phyloP scores from a whole-genome alignment of 1,284 basidiomycete genomes.

The Somion occarium region DNA sequence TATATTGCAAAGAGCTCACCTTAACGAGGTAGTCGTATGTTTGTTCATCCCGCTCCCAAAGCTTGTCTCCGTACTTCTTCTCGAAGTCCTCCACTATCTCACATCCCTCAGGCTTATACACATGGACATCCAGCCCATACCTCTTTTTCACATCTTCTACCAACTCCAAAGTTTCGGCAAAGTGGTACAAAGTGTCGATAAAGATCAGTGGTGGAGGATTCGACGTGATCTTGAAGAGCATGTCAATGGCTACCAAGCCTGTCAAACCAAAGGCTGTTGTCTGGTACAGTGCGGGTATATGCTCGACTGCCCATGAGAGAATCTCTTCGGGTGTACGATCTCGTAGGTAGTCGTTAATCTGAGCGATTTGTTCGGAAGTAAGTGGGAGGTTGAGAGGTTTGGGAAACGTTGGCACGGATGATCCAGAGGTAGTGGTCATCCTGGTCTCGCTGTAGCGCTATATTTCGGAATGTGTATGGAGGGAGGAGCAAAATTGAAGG shows the following conservation, averaged over 20 bases:
- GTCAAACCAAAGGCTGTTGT: slow-evolving; percentile 95
- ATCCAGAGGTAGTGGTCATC: not conserved
- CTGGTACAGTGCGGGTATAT: slow-evolving; percentile 80
- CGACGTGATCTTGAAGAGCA: slow-evolving; percentile 78
- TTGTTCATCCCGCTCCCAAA: slow-evolving; percentile 90
- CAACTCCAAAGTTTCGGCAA: slow-evolving; percentile 87
- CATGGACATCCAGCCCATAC: slow-evolving; percentile 73
- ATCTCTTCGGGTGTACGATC: slow-evolving; percentile 76
- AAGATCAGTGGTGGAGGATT: slow-evolving; percentile 78
- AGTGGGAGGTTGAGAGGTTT: slow-evolving; percentile 62
- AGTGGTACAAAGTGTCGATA: slow-evolving; percentile 96
- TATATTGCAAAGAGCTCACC: slow-evolving; percentile 36
- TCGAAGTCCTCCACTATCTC: slow-evolving; percentile 76
- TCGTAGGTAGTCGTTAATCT: slow-evolving; percentile 72
- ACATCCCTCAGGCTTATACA: slow-evolving; percentile 79
- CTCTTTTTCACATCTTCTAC: slow-evolving; percentile 75
- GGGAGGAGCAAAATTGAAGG: not conserved
- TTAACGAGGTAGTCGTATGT: slow-evolving; percentile 94
- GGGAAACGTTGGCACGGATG: slow-evolving; percentile 26
- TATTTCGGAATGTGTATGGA: too few relatives aligned
- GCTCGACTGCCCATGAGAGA: slow-evolving; percentile 75
- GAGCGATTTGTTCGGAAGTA: slow-evolving; percentile 53
- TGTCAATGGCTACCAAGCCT: slow-evolving; percentile 86
- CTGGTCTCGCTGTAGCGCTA: not conserved
- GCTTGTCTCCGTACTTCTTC: slow-evolving; percentile 69